These are phyloP conservation scores for Fusarium brevicatenulatum DNA, from an alignment of 2,329 filamentous ascomycete genomes.

Conservation along the genomic window DNA sequence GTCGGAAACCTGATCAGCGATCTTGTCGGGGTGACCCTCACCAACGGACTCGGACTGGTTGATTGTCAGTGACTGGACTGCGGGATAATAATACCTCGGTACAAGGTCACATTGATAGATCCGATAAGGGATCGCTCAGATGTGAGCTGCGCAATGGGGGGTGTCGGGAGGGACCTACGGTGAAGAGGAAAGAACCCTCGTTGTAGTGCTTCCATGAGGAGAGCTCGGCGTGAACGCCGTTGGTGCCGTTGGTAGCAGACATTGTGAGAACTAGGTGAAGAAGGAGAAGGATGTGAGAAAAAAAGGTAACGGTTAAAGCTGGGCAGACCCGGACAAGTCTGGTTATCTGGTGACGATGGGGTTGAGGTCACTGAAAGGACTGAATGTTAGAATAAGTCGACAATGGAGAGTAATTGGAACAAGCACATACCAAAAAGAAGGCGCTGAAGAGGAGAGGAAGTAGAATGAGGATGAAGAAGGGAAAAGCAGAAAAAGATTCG, in stretches of 20 bases:
- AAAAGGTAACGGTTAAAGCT: slow-evolving; percentile 37
- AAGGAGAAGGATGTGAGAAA: slow-evolving; percentile 24
- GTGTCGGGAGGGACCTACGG: slow-evolving; percentile 58
- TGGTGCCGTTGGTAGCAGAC: slow-evolving; percentile 59
- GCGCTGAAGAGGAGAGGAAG: slow-evolving; percentile 23
- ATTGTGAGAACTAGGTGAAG: slow-evolving; percentile 59
- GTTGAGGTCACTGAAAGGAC: slow-evolving; percentile 36
- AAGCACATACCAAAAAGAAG: slow-evolving; percentile 18
- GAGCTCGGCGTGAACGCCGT: slow-evolving; percentile 51
- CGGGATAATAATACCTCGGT: slow-evolving; percentile 14
- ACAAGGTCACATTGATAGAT: neutral
- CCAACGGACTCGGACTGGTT: slow-evolving; percentile 83
- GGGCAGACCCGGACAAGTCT: slow-evolving; percentile 36
- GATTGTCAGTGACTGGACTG: slow-evolving; percentile 40
- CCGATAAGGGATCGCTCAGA: neutral
- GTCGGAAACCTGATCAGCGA: slow-evolving; percentile 98
- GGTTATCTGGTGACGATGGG: slow-evolving; percentile 34
- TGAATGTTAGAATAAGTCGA: slow-evolving; percentile 29
- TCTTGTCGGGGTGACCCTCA: slow-evolving; percentile 95
- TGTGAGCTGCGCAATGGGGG: neutral
- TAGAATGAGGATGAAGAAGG: slow-evolving; percentile 35
- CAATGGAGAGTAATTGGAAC: slow-evolving; percentile 8
- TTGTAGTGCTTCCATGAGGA: slow-evolving; percentile 61
- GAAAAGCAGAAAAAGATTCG: slow-evolving; percentile 44
- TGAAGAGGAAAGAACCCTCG: slow-evolving; percentile 84